These are phyloP conservation scores for Tylopilus sp. DNA, from an alignment of 1,284 basidiomycete genomes.

Conservation along the genomic window DNA sequence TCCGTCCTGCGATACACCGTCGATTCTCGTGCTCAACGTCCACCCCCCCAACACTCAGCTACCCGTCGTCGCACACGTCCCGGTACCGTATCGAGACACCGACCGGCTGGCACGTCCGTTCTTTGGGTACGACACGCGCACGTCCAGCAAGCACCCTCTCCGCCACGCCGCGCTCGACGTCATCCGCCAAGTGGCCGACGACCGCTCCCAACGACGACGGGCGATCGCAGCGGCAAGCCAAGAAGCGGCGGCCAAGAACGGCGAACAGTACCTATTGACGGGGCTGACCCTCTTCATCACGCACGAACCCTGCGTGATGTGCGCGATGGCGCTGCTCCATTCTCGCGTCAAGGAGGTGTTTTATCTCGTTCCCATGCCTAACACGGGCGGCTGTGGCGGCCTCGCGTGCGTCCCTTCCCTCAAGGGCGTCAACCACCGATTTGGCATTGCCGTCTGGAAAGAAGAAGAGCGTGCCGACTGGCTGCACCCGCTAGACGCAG, in stretches of 20 bases:
- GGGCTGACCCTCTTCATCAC: constrained; percentile 79
- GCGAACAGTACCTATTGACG: constrained; percentile 82
- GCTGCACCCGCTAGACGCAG: constrained; percentile 7
- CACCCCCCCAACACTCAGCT: constrained; percentile 41
- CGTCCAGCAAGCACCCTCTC: constrained; percentile 66
- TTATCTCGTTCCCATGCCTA: constrained; percentile 66
- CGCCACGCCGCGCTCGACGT: constrained; percentile 80
- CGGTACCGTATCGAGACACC: constrained; percentile 51
- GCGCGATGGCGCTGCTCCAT: constrained; percentile 90
- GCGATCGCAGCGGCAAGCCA: not conserved
- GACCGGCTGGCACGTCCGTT: constrained; percentile 41
- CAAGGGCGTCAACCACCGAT: constrained; percentile 81
- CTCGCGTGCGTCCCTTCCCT: constrained; percentile 67
- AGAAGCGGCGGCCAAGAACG: constrained; percentile 44
- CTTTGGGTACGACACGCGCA: constrained; percentile 68
- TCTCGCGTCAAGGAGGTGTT: constrained; percentile 83
- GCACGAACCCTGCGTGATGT: constrained; percentile 96
- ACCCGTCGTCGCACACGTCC: constrained; percentile 74
- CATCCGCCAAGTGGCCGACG: constrained; percentile 64
- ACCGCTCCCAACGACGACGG: constrained; percentile 37
- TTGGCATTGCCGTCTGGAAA: constrained; percentile 64
- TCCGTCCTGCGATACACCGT: not conserved
- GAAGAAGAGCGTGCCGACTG: constrained; percentile 5
- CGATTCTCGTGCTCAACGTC: not conserved
- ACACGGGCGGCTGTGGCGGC: constrained; percentile 75